Base-by-base conservation (phyloP, 257 asterid genomes). In the Ocimum tenuiflorum region DNA sequence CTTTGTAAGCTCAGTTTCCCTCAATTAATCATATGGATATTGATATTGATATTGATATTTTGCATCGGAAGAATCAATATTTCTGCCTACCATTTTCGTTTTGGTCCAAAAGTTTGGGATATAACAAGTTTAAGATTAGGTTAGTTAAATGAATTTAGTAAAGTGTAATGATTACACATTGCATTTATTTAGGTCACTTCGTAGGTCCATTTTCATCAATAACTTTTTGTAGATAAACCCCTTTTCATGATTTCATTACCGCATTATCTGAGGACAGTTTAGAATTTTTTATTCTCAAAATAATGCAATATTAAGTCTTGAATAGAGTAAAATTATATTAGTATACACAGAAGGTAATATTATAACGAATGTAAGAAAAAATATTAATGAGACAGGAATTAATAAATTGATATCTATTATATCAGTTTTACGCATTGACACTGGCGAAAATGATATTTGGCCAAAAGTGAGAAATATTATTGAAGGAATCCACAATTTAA, bases 121-220 rank as follows among this genome's bases (percentile, higher is more conserved):
- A 8, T 0, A 22, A 60, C 8, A 61, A 15, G 6, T 4, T 8
- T 22, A 31, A 13, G 50, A 24, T 19, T 46, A 35, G 10, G 11
- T 20, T 31, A 31, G 36, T 31, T 31, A 31, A 13, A 8, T 31
- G 6, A 13, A 8, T 36, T 7, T 39, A 7, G 15, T 24, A 75
- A 76, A 81, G 59, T 36, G 83, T 53, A 73, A 82, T 80, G 82
- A 80, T 82, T 59, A 68, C 72, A 70, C 65, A 31, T 59, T 36
- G 60, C 43, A 73, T 68, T n/a, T 31, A 67, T 54, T 65, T 67
- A 72, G 78, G n/a, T n/a, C n/a, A n/a, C n/a, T n/a, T n/a, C n/a
- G 74, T 46, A 27, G 31, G 31, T 27, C 74, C 56, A 54, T 36
- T 20, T 33, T 10, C 7, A 31, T 56, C 63, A 53, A n/a, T 24